A percentile compares a stretch with the other conserved stretches of the same genome.
Conservation (phyloP, 2,329 filamentous ascomycete genomes). For the Penicillium janthinellum region DNA sequence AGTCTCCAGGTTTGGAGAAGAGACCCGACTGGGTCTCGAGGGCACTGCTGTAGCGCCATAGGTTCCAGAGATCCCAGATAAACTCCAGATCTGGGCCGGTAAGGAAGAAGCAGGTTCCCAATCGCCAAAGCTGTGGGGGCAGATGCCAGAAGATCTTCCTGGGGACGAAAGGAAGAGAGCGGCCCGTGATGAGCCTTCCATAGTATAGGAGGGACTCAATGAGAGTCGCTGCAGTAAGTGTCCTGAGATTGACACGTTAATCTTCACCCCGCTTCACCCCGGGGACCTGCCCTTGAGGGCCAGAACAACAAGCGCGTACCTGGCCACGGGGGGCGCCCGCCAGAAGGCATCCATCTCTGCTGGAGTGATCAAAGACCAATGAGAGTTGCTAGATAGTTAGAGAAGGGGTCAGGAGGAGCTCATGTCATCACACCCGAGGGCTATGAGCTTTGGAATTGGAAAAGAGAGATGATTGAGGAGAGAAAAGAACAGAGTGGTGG, state of each 20-base stretch:
- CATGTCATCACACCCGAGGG: slow-evolving; percentile 18
- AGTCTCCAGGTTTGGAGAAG: slow-evolving; percentile 74
- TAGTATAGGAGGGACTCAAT: slow-evolving; percentile 64
- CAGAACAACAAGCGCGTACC: slow-evolving; percentile 50
- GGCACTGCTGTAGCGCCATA: slow-evolving; percentile 75
- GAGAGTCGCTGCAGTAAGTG: slow-evolving; percentile 66
- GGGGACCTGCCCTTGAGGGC: neutral
- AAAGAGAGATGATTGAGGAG: slow-evolving; percentile 9
- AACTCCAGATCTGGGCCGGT: slow-evolving; percentile 60
- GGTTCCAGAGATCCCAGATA: slow-evolving; percentile 73
- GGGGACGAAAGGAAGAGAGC: slow-evolving; percentile 56
- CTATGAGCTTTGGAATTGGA: slow-evolving; percentile 1
- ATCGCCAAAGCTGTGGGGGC: slow-evolving; percentile 62
- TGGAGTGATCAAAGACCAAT: neutral
- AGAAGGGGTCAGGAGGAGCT: neutral
- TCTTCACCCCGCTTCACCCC: slow-evolving; percentile 17
- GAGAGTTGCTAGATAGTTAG: slow-evolving; percentile 18
- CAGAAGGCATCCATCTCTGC: slow-evolving; percentile 62
- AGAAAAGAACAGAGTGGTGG: slow-evolving; percentile 10
- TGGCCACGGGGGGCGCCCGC: slow-evolving; percentile 66
- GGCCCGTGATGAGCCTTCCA: slow-evolving; percentile 56
- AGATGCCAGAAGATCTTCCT: slow-evolving; percentile 54
- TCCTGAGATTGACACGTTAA: slow-evolving; percentile 54
- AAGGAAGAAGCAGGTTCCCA: slow-evolving; percentile 61
- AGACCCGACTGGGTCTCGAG: slow-evolving; percentile 72